A percentile compares a stretch with the other conserved stretches of the same genome.
Conservation (phyloP, 164 flowering plant genomes). For the Echeveria elegans region DNA sequence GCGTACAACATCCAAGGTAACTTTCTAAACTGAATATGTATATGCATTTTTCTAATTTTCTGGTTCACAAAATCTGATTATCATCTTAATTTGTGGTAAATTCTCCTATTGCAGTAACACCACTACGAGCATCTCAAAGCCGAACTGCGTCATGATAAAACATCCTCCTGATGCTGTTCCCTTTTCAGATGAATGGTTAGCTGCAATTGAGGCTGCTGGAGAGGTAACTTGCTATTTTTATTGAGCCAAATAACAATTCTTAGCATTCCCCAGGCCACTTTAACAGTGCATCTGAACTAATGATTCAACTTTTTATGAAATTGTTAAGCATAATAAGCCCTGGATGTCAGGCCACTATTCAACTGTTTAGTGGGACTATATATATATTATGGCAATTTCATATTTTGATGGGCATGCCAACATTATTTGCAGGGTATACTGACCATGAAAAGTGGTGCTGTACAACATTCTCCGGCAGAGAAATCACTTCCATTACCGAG, state of each 20-base stretch:
- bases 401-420: background rate
- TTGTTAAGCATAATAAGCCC: background rate
- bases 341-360: no score
- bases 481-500: slow-evolving; percentile 67
- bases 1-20: slow-evolving; percentile 19
- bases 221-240: slow-evolving; percentile 43
- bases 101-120: slow-evolving; percentile 29
- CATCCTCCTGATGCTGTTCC: slow-evolving; percentile 56
- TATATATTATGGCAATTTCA: background rate
- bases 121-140: slow-evolving; percentile 18
- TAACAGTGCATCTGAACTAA: background rate
- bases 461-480: slow-evolving; percentile 85
- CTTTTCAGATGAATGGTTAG: slow-evolving; percentile 95
- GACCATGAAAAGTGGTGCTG: slow-evolving; percentile 74
- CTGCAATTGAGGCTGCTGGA: slow-evolving; percentile 92
- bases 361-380: no score
- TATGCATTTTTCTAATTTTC: background rate
- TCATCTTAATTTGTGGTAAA: background rate
- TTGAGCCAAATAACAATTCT: background rate
- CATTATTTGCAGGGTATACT: slow-evolving; percentile 56
- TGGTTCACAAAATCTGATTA: background rate
- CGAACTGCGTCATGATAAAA: slow-evolving; percentile 19
- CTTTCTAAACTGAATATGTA: background rate
- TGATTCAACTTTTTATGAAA: background rate
- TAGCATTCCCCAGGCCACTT: background rate